Evolutionary conservation across 208 protist species (phyloP).

Genomic region (Kentomonas sorsogonicus): DNA sequence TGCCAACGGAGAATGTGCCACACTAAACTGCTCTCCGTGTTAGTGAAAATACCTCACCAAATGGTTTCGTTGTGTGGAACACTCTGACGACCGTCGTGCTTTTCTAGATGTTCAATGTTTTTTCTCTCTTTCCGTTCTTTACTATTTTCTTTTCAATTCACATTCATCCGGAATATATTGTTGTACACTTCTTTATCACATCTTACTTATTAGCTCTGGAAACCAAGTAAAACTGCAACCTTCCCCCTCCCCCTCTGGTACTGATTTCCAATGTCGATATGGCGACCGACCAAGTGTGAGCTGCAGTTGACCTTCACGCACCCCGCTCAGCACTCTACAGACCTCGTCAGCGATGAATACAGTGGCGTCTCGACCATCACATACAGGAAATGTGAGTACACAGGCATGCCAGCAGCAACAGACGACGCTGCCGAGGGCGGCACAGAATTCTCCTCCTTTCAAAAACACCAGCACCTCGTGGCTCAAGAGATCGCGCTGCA

Average conservation of each 20-base stretch:
- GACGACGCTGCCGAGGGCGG: background rate
- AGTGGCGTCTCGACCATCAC: background rate
- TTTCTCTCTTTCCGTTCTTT: background rate
- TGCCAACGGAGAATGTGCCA: no score
- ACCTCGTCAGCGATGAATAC: conserved; percentile 3
- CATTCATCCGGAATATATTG: no score
- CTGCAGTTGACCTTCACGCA: no score
- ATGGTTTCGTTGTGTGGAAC: background rate
- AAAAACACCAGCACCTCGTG: background rate
- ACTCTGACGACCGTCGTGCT: background rate
- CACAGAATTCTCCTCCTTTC: background rate
- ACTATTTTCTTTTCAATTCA: background rate
- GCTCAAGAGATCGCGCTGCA: background rate
- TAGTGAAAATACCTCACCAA: background rate
- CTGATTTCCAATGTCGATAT: background rate
- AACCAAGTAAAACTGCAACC: no score
- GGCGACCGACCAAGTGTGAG: no score
- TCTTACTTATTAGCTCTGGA: no score
- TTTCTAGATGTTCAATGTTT: background rate
- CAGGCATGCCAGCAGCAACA: no score
- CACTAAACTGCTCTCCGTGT: no score
- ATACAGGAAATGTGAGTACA: background rate
- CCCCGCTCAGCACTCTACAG: no score
- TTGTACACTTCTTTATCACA: no score
- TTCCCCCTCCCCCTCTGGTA: background rate